Evolutionary conservation across 208 protist species (phyloP), one percentile per base, ranked within the genome.

Genomic region (Angomonas desouzai): DNA sequence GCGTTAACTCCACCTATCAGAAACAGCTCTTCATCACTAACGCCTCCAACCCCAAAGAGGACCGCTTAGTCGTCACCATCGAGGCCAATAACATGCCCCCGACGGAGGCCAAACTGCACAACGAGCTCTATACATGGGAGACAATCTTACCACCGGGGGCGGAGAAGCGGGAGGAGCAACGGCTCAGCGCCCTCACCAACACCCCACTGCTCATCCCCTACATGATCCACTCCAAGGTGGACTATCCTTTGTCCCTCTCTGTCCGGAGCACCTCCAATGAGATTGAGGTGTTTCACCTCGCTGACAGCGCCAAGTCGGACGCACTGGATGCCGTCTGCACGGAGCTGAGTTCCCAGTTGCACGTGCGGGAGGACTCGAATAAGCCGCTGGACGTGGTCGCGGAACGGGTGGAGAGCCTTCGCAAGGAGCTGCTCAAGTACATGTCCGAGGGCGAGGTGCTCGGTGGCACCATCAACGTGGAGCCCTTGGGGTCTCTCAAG

Each of bases 41-140:
- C 48, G 68, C 70, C 0, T 89, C 74, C 0, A 91, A 91, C 59
- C 79, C 83, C 9, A 71, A 70, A 16, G 89, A 87, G 30, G 89
- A 94, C 34, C 61, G 72, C 7, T 74, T 89, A 33, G 87, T 94
- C 53, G 71, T 94, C 38, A 94, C 87, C 36, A 91, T 94, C 33
- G 85, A 94, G 59, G 77, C 89, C 9, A 94, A 94, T 76, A 94
- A 94, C 62, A 88, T 92, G 81, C 76, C 85, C 1, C 89, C 83
- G 2, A 61, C 81, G 1, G 89, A 94, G 48, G 76, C 85, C 10
- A 92, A 91, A 53, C 40, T 91, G 36, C 89, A 94, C 51, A 81
- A 94, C 66, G 83, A 87, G 62, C 64, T 94, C 23, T 94, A 94
- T 61, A 77, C 81, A 0, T 94, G 89, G 79, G 79, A 85, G 25